Evolutionary conservation across 495 filamentous ascomycete species (phyloP).

Genomic region (Ramalina intermedia): DNA sequence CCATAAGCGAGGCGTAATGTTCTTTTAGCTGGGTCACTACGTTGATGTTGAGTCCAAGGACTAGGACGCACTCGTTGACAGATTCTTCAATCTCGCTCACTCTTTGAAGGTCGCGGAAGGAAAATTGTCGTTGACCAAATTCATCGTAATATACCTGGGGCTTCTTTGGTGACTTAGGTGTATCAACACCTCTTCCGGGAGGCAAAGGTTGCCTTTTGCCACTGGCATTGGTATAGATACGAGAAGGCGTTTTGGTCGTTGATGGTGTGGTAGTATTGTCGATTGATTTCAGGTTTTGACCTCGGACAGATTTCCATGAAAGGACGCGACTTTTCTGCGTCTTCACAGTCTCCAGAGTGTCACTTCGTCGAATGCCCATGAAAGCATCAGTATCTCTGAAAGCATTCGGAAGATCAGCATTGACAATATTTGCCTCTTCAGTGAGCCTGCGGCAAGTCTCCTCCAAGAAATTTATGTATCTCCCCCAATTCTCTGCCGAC

Average conservation of each 20-base stretch:
- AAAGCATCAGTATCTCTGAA: too few species aligned
- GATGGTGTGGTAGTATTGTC: too few species aligned
- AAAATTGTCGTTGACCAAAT: conserved; percentile 12
- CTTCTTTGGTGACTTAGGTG: neutral
- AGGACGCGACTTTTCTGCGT: too few species aligned
- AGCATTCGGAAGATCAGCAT: conserved; percentile 9
- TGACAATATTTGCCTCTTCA: conserved; percentile 16
- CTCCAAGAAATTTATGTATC: conserved; percentile 31
- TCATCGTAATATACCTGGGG: neutral
- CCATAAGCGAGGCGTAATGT: neutral
- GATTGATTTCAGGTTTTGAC: too few species aligned
- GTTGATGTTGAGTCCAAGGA: conserved; percentile 23
- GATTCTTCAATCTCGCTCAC: conserved; percentile 25
- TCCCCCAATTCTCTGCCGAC: conserved; percentile 32
- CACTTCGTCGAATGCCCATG: too few species aligned
- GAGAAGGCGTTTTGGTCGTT: neutral
- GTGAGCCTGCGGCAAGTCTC: conserved; percentile 17
- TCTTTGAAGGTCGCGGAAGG: conserved; percentile 23
- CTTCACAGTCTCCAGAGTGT: too few species aligned
- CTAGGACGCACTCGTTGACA: conserved; percentile 21
- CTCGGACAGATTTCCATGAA: too few species aligned
- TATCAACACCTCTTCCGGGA: neutral
- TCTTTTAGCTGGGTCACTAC: conserved; percentile 8
- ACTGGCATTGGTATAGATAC: neutral
- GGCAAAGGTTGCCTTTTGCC: conserved; percentile 2